Evolutionary conservation across 164 flowering plant genomes (phyloP), one percentile per base, ranked within the genome.

Genomic region (Berberis vulgaris): DNA sequence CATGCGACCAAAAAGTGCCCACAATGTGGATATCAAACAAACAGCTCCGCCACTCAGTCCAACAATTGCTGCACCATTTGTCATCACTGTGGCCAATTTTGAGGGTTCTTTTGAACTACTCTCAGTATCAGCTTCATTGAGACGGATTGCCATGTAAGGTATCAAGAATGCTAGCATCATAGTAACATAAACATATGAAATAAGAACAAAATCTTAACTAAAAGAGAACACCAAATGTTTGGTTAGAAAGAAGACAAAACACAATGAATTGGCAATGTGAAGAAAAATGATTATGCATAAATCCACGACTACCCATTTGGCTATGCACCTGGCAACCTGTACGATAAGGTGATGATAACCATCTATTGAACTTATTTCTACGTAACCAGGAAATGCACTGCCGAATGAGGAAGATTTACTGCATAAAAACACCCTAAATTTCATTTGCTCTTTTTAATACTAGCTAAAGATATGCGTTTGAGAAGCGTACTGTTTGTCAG

Each of bases 71-170:
- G 96, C 96, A 65, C 88, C 88, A 44, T 71, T 75, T 38, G 80
- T 80, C 97, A 94, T 88, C 67, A 84, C 64, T 3, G 66, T 61
- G 43, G 78, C 87, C 8, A 94, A 74, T 59, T 76, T 80, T 54
- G 97, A 87, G 41, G 73, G 81, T 61, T 78, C 67, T 67, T 62
- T 76, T 8, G 80, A 75, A 59, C 69, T 49, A 47, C 43, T 5
- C 12, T 69, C 75, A 10, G 55, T 49, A 8, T 81, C 81, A 57
- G 74, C 78, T 57, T 82, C 77, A 66, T 85, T 83, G n/a, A 91
- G 81, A 56, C 95, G 89, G 62, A 94, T 82, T 39, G 97, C 98
- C 98, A 93, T 90, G 80, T 89, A 94, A 8, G 99, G 99, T 69
- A 94, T 89, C 64, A 88, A 75, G 69, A 88, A 86, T 63, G 95